Conservation (phyloP, 176 grass and related monocot genomes). For the Eragrostis curvula region DNA sequence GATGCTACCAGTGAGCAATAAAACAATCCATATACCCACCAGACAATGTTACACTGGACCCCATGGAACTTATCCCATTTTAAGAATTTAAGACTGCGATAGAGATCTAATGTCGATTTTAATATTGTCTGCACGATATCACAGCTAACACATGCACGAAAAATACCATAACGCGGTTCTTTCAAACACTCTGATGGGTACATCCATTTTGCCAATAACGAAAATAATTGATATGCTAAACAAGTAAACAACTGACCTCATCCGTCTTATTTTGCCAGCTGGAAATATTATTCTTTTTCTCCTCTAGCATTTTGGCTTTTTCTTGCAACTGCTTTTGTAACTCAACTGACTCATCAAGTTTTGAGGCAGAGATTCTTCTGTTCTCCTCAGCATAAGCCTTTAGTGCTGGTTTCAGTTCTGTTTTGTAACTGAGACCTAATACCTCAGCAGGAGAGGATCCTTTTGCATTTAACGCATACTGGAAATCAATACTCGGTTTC, state of each 20-base stretch:
- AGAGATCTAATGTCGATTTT: neutral
- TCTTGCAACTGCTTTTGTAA: conserved; percentile 61
- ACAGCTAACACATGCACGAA: neutral
- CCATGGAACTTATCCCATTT: neutral
- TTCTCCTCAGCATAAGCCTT: conserved; percentile 56
- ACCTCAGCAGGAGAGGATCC: conserved; percentile 72
- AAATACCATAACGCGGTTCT: neutral
- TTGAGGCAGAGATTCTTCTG: conserved; percentile 58
- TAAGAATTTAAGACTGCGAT: neutral
- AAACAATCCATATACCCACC: neutral
- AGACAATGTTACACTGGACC: conserved; percentile 13
- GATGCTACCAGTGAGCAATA: neutral
- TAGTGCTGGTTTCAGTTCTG: conserved; percentile 70
- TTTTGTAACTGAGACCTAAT: conserved; percentile 69
- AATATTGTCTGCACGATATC: neutral
- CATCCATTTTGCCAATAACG: conserved; percentile 1
- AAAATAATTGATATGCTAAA: conserved; percentile 8
- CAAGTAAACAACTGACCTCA: conserved; percentile 50
- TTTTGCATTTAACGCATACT: conserved; percentile 70
- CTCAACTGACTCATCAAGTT: conserved; percentile 59
- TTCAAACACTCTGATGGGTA: neutral
- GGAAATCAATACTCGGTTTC: conserved; percentile 77
- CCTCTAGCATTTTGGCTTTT: conserved; percentile 64
- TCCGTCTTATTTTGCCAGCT: conserved; percentile 58
- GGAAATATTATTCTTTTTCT: conserved; percentile 57